A percentile compares a stretch with the other conserved stretches of the same genome.
These are phyloP conservation scores for Candolleomyces efflorescens DNA, from an alignment of 768 basidiomycete species.

Conservation along the genomic window DNA sequence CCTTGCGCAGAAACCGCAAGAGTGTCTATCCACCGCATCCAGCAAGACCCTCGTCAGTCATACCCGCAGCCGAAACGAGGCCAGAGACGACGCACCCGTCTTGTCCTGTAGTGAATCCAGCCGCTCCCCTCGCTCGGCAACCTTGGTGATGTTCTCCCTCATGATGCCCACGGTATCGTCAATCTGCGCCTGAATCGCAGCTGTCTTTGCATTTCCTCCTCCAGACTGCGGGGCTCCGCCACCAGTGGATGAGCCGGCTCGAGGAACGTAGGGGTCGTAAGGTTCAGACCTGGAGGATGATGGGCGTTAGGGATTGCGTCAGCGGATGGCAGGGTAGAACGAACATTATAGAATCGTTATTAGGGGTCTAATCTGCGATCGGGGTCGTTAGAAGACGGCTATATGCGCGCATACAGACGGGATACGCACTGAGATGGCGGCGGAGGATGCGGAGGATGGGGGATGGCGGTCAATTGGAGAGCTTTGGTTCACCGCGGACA, in stretches of 20 bases:
- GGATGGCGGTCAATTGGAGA: too few relatives aligned
- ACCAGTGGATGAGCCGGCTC: constrained; percentile 64
- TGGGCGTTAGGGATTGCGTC: constrained; percentile 7
- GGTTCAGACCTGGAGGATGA: constrained; percentile 77
- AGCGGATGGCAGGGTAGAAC: not conserved
- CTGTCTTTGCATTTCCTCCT: constrained; percentile 78
- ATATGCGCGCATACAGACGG: too few relatives aligned
- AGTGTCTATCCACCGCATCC: constrained; percentile 55
- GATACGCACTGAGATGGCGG: too few relatives aligned
- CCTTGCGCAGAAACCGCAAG: constrained; percentile 98
- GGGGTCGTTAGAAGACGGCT: too few relatives aligned
- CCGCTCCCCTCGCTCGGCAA: constrained; percentile 92
- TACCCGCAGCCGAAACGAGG: not conserved
- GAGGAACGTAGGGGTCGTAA: constrained; percentile 97
- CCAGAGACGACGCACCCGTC: constrained; percentile 67
- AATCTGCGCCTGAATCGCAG: constrained; percentile 95
- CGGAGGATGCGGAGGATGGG: too few relatives aligned
- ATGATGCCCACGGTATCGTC: constrained; percentile 97
- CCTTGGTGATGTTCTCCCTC: constrained; percentile 96
- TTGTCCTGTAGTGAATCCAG: constrained; percentile 95
- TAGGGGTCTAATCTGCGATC: too few relatives aligned
- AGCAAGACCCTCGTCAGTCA: constrained; percentile 6
- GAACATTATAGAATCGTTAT: too few relatives aligned
- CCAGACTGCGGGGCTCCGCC: constrained; percentile 35
- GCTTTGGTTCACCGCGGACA: too few relatives aligned